These are phyloP conservation scores for Tilletia indica DNA, from an alignment of 1,284 basidiomycete species.

Conservation along the genomic window DNA sequence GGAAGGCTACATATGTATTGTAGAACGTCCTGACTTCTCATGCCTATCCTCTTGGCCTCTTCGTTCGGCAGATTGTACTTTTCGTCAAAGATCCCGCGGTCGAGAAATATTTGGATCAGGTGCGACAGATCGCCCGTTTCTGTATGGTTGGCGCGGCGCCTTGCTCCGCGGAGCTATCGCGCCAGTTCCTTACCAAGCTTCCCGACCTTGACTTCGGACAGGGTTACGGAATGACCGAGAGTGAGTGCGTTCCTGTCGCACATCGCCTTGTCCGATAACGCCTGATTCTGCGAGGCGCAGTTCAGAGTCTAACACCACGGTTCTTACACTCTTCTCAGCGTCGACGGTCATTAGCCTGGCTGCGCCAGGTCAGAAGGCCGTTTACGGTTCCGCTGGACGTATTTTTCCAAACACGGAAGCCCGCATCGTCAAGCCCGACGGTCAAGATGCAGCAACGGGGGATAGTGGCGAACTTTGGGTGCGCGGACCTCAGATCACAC, in stretches of 20 bases:
- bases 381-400: conserved; percentile 22
- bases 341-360: conserved; percentile 24
- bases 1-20: too few species aligned
- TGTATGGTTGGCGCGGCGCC: conserved; percentile 48
- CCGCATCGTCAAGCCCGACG: conserved; percentile 42
- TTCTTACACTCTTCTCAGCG: background rate
- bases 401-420: conserved; percentile 38
- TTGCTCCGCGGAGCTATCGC: conserved; percentile 41
- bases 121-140: conserved; percentile 31
- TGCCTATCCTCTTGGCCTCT: background rate
- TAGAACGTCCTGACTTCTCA: too few species aligned
- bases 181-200: conserved; percentile 33
- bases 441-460: conserved; percentile 50
- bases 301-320: too few species aligned
- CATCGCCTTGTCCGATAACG: too few species aligned
- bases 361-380: background rate
- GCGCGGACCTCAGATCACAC: conserved; percentile 60
- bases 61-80: conserved; percentile 23
- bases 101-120: conserved; percentile 28
- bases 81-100: conserved; percentile 27
- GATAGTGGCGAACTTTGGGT: conserved; percentile 60
- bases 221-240: conserved; percentile 43
- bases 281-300: too few species aligned
- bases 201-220: conserved; percentile 44
- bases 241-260: too few species aligned